These are phyloP conservation scores for Passiflora organensis DNA, from an alignment of 345 rosid genomes.

Conservation along the genomic window DNA sequence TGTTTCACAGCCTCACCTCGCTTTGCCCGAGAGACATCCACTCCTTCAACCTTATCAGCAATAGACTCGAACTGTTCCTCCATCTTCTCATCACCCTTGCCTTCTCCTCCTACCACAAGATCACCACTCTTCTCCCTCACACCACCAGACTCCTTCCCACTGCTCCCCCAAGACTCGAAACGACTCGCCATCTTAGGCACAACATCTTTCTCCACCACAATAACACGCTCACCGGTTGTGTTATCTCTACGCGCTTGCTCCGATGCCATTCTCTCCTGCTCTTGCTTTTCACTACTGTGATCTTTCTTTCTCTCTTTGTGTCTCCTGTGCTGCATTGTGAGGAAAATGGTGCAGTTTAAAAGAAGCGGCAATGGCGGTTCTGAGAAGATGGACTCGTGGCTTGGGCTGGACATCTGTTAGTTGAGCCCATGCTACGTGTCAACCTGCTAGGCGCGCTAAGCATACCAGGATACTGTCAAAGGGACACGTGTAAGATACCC, in stretches of 20 bases:
- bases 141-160: constrained; percentile 9
- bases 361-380: constrained; percentile 4
- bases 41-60: neutral
- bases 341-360: neutral
- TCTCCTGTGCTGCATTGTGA: neutral
- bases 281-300: neutral
- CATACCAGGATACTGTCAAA: neutral
- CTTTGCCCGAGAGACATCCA: too few relatives aligned
- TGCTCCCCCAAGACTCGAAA: constrained; percentile 44
- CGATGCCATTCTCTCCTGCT: constrained; percentile 44
- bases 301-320: neutral
- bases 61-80: constrained; percentile 12
- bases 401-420: constrained; percentile 31
- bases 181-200: constrained; percentile 61
- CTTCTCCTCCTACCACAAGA: neutral
- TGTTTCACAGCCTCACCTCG: too few relatives aligned
- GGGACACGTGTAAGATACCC: too few relatives aligned
- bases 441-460: constrained; percentile 4
- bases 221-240: constrained; percentile 36
- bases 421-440: constrained; percentile 26
- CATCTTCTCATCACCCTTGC: neutral
- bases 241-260: constrained; percentile 50
- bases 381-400: constrained; percentile 9
- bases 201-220: constrained; percentile 44
- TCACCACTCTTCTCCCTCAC: too few relatives aligned